phyloP scores from a whole-genome alignment of 768 basidiomycete species.

The Suillus paluster region DNA sequence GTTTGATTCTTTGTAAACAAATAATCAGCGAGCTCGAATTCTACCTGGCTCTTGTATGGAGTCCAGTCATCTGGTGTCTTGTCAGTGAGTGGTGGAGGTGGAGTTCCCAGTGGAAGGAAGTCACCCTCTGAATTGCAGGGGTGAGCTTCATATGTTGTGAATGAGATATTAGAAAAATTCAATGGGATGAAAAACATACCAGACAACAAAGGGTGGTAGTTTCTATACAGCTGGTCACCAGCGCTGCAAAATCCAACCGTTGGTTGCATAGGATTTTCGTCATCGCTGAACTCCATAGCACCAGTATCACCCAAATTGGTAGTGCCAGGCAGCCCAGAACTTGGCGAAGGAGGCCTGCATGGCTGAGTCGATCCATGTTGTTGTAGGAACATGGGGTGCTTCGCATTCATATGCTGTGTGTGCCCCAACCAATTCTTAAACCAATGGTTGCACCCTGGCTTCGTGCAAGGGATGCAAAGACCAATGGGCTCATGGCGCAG shows the following conservation, averaged over 20 bases:
- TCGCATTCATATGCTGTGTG: constrained; percentile 5
- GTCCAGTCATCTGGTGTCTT: constrained; percentile 13
- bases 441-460: constrained; percentile 3
- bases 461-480: background rate
- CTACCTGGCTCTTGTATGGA: constrained; percentile 16
- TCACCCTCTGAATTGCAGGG: constrained; percentile 12
- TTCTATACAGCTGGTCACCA: constrained; percentile 2
- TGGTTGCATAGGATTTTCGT: background rate
- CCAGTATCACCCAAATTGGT: too few species aligned
- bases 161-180: background rate
- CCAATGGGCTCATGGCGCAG: background rate
- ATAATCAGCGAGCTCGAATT: constrained; percentile 26
- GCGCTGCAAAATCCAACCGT: background rate
- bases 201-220: constrained; percentile 11
- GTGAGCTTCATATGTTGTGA: background rate
- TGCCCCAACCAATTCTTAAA: constrained; percentile 4
- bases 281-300: background rate
- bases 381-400: background rate
- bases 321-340: background rate
- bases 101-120: constrained; percentile 9
- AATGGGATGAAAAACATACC: background rate
- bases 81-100: constrained; percentile 2
- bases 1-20: constrained; percentile 24
- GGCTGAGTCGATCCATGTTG: background rate
- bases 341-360: background rate